Evolutionary conservation across 495 filamentous ascomycete species (phyloP).

Genomic region (Trichoderma gamsii): DNA sequence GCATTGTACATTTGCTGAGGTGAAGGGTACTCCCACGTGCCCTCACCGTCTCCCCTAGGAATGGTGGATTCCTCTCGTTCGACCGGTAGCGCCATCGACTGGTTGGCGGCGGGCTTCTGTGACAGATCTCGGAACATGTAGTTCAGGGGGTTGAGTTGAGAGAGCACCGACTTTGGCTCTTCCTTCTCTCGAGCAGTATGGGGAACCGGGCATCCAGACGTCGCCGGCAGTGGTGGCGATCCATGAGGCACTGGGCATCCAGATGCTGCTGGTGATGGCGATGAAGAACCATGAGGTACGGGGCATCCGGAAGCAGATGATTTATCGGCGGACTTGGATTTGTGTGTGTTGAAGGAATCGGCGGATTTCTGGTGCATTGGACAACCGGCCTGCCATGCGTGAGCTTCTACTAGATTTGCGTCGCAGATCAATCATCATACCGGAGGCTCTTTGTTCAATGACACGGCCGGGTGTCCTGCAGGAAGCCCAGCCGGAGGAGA

Average conservation of each 20-base stretch:
- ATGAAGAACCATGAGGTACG: slow-evolving; percentile 43
- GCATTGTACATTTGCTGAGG: slow-evolving; percentile 99
- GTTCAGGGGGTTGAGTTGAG: slow-evolving; percentile 86
- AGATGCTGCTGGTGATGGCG: slow-evolving; percentile 33
- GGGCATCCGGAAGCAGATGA: slow-evolving; percentile 35
- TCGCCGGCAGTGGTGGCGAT: slow-evolving; percentile 29
- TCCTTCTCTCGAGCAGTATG: slow-evolving; percentile 34
- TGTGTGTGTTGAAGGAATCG: slow-evolving; percentile 34
- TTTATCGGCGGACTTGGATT: slow-evolving; percentile 26
- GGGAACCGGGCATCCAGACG: slow-evolving; percentile 50
- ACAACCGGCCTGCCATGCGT: slow-evolving; percentile 65
- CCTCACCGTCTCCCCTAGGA: slow-evolving; percentile 65
- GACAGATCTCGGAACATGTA: slow-evolving; percentile 90
- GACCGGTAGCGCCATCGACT: slow-evolving; percentile 66
- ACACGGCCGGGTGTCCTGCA: slow-evolving; percentile 8
- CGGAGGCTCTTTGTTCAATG: slow-evolving; percentile 39
- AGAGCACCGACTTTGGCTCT: slow-evolving; percentile 44
- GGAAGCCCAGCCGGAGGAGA: slow-evolving; percentile 33
- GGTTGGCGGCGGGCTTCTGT: slow-evolving; percentile 64
- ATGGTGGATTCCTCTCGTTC: slow-evolving; percentile 79
- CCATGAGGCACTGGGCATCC: slow-evolving; percentile 49
- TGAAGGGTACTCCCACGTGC: slow-evolving; percentile 95
- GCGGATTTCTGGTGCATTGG: slow-evolving; percentile 74
- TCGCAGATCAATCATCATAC: slow-evolving; percentile 43
- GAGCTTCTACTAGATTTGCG: slow-evolving; percentile 17